These are phyloP conservation scores for Eimeria necatrix DNA, from an alignment of 169 alveolate genomes.

Conservation along the genomic window DNA sequence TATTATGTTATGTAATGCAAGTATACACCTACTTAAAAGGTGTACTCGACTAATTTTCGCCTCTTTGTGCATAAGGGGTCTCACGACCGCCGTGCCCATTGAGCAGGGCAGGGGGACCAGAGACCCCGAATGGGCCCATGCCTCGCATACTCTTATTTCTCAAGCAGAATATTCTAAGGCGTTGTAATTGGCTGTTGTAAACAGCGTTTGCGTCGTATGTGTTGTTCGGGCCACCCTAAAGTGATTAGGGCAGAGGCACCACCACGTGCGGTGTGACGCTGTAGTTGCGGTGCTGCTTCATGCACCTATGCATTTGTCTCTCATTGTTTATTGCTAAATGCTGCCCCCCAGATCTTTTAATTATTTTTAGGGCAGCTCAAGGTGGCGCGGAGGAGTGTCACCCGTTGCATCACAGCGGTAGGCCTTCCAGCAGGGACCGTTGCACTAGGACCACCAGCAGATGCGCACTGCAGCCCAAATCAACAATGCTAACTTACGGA, in stretches of 20 bases:
- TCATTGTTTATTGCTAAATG: not conserved
- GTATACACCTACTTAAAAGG: too few relatives aligned
- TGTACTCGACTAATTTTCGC: too few relatives aligned
- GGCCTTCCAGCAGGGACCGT: not conserved
- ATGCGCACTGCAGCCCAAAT: not conserved
- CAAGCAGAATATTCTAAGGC: too few relatives aligned
- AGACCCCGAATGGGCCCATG: not conserved
- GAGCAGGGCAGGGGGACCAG: slow-evolving; percentile 50
- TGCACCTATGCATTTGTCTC: not conserved
- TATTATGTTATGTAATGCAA: too few relatives aligned
- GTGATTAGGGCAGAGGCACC: not conserved
- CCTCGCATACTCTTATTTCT: not conserved
- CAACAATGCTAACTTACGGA: slow-evolving; percentile 57
- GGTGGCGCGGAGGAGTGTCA: not conserved
- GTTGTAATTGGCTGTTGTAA: too few relatives aligned
- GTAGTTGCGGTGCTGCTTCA: not conserved
- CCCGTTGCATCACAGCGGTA: slow-evolving; percentile 32
- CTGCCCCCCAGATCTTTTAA: not conserved
- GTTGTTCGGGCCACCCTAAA: not conserved
- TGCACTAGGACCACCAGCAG: not conserved
- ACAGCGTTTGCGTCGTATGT: not conserved
- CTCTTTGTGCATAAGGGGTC: not conserved
- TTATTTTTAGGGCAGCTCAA: not conserved
- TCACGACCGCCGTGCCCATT: slow-evolving; percentile 52
- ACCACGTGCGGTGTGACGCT: not conserved